A percentile compares a stretch with the other conserved stretches of the same genome.
phyloP scores from a whole-genome alignment of 352 stramenopile genomes.

The Phytophthora uliginosa region DNA sequence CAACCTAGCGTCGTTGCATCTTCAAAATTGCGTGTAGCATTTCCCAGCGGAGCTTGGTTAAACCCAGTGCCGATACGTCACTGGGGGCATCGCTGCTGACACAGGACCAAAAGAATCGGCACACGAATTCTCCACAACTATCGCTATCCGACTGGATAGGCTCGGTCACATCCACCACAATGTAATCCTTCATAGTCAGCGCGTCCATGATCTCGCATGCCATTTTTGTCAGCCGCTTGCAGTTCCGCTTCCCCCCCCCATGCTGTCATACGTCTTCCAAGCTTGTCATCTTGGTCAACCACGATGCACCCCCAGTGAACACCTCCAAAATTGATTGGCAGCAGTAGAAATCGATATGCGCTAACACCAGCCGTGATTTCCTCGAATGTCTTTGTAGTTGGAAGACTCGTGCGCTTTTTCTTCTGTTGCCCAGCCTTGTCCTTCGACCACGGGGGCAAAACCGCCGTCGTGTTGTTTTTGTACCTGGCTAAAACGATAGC shows the following conservation, averaged over 20 bases:
- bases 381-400: background rate
- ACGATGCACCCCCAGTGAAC: constrained; percentile 7
- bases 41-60: background rate
- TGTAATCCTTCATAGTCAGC: background rate
- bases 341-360: background rate
- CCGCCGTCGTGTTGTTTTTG: constrained; percentile 8
- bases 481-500: background rate
- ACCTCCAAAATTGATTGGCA: constrained; percentile 11
- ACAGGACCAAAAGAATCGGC: background rate
- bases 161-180: background rate
- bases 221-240: background rate
- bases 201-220: background rate
- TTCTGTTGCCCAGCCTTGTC: background rate
- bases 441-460: background rate
- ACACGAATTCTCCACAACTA: constrained; percentile 14
- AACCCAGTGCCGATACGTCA: background rate
- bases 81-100: constrained; percentile 1
- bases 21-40: constrained; percentile 9
- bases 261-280: constrained; percentile 12
- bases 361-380: background rate
- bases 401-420: background rate
- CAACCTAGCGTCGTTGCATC: constrained; percentile 1
- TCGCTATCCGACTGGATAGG: constrained; percentile 14
- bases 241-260: background rate
- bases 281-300: constrained; percentile 2